Percentiles rank a stretch among this genome's conserved stretches.
Conservation (phyloP, 2,329 filamentous ascomycete genomes). For the Scedosporium dehoogii region DNA sequence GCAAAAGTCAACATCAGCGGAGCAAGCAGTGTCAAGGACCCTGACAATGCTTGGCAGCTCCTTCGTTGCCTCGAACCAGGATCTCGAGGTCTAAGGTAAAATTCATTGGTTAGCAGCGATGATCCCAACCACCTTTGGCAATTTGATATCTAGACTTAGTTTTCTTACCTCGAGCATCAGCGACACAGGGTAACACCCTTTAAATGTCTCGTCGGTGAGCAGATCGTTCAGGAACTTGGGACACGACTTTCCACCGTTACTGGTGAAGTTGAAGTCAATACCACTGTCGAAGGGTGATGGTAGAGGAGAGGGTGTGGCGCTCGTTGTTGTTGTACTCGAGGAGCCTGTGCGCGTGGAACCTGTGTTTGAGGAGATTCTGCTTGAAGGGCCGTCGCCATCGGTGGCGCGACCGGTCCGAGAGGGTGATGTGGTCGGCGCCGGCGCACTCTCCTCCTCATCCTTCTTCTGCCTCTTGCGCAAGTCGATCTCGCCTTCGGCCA, state of each 20-base stretch:
- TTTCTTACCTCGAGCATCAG: slow-evolving; percentile 62
- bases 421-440: slow-evolving; percentile 7
- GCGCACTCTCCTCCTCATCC: slow-evolving; percentile 8
- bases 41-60: slow-evolving; percentile 63
- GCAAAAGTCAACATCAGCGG: slow-evolving; percentile 57
- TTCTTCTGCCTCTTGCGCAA: slow-evolving; percentile 18
- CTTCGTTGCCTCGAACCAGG: slow-evolving; percentile 72
- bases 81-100: slow-evolving; percentile 58
- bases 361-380: neutral
- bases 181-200: slow-evolving; percentile 72
- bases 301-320: slow-evolving; percentile 28
- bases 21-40: slow-evolving; percentile 71
- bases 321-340: slow-evolving; percentile 17
- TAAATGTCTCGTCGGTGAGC: slow-evolving; percentile 56
- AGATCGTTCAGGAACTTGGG: slow-evolving; percentile 59
- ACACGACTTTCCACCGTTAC: slow-evolving; percentile 41
- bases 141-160: slow-evolving; percentile 14
- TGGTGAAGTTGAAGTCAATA: slow-evolving; percentile 52
- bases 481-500: slow-evolving; percentile 8
- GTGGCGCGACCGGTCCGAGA: slow-evolving; percentile 6
- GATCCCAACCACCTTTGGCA: neutral
- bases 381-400: slow-evolving; percentile 1
- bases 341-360: neutral
- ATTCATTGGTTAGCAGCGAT: neutral
- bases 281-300: slow-evolving; percentile 60